phyloP scores from a whole-genome alignment of 1,284 basidiomycete species.

The Ceratobasidium sp. region DNA sequence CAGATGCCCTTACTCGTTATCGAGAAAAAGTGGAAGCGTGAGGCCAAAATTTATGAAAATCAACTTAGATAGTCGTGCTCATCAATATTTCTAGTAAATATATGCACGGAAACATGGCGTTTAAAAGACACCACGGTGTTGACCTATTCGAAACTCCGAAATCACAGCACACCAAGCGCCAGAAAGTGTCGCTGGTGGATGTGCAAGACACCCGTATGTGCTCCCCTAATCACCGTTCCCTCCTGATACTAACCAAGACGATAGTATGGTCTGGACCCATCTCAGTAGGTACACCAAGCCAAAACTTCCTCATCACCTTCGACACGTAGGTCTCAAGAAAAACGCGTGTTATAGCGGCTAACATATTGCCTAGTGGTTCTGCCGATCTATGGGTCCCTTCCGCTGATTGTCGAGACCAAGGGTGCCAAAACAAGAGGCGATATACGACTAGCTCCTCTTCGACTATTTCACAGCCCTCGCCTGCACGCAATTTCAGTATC shows the following conservation, averaged over 20 bases:
- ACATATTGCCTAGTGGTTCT: slow-evolving; percentile 74
- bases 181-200: slow-evolving; percentile 22
- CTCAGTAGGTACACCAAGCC: slow-evolving; percentile 25
- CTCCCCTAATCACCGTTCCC: background rate
- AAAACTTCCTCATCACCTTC: slow-evolving; percentile 27
- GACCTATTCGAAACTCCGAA: slow-evolving; percentile 25
- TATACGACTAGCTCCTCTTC: slow-evolving; percentile 62
- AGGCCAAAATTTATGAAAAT: background rate
- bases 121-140: slow-evolving; percentile 16
- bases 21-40: slow-evolving; percentile 23
- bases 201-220: slow-evolving; percentile 11
- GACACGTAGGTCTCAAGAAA: slow-evolving; percentile 23
- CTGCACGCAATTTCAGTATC: slow-evolving; percentile 56
- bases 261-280: slow-evolving; percentile 35
- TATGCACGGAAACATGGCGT: slow-evolving; percentile 24
- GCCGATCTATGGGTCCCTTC: slow-evolving; percentile 83
- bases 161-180: slow-evolving; percentile 5
- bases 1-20: slow-evolving; percentile 20
- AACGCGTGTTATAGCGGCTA: background rate
- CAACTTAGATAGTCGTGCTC: too few relatives aligned
- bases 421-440: slow-evolving; percentile 61
- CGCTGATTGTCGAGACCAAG: slow-evolving; percentile 62
- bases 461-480: slow-evolving; percentile 53
- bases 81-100: slow-evolving; percentile 22
- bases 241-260: background rate